Evolutionary conservation across 257 asterid species (phyloP).

Genomic region (Capsicum rhomboideum): DNA sequence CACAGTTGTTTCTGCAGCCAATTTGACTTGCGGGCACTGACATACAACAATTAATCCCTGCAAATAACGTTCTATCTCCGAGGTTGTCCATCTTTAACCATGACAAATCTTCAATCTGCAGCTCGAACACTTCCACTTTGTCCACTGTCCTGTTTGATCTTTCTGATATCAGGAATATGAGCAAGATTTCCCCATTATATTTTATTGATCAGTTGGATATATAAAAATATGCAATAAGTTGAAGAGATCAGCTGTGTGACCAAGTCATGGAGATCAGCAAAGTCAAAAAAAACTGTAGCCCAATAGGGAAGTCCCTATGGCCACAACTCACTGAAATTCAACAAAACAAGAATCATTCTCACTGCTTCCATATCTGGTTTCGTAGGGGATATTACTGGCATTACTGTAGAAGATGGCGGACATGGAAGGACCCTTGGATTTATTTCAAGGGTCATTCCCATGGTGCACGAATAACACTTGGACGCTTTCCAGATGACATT

Average conservation of each 20-base stretch:
- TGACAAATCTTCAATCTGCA: neutral
- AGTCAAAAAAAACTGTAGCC: neutral
- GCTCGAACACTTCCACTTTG: slow-evolving; percentile 19
- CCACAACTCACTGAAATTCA: slow-evolving; percentile 15
- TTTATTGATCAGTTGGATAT: neutral
- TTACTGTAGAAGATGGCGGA: neutral
- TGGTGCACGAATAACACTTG: neutral
- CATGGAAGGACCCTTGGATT: neutral
- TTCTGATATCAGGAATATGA: slow-evolving; percentile 17
- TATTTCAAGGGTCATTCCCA: slow-evolving; percentile 18
- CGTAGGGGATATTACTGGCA: neutral
- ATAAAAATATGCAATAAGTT: too few species aligned
- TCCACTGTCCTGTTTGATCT: slow-evolving; percentile 7
- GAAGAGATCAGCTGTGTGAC: neutral
- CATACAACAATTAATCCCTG: slow-evolving; percentile 15
- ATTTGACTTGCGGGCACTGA: slow-evolving; percentile 14
- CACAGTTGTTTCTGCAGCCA: slow-evolving; percentile 20
- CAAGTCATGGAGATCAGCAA: slow-evolving; percentile 27
- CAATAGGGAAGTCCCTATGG: neutral
- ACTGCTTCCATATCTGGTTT: neutral
- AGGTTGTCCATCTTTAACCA: slow-evolving; percentile 13
- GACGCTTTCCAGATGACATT: neutral
- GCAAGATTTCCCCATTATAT: slow-evolving; percentile 14
- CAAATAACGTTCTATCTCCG: slow-evolving; percentile 16
- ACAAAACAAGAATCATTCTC: neutral